Evolutionary conservation across 2,329 filamentous ascomycete species (phyloP).

Genomic region (Zalaria sp.): DNA sequence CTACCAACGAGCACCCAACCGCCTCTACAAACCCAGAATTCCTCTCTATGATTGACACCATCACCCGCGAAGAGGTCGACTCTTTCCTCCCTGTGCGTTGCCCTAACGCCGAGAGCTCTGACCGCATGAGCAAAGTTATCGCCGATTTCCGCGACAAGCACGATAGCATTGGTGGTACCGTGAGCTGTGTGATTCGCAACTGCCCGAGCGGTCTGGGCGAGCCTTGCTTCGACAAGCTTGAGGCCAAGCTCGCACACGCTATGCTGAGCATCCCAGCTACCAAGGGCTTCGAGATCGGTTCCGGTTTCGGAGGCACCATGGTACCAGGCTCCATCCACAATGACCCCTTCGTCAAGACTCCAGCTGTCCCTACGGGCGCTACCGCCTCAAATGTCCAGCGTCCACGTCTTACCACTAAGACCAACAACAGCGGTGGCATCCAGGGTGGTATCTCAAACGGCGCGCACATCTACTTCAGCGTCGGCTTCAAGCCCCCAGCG

Average conservation of each 20-base stretch:
- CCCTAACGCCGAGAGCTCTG: constrained; percentile 50
- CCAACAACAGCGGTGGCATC: constrained; percentile 89
- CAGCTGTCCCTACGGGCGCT: constrained; percentile 32
- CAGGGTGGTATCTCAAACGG: constrained; percentile 95
- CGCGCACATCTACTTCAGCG: constrained; percentile 83
- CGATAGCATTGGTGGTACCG: constrained; percentile 88
- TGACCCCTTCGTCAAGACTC: constrained; percentile 61
- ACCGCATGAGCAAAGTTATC: constrained; percentile 67
- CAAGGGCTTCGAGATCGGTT: constrained; percentile 92
- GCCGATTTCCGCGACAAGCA: constrained; percentile 61
- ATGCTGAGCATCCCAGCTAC: constrained; percentile 93
- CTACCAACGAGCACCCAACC: constrained; percentile 52
- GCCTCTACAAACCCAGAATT: constrained; percentile 66
- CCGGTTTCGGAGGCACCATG: constrained; percentile 76
- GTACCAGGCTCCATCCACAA: constrained; percentile 85
- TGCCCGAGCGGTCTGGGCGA: constrained; percentile 77
- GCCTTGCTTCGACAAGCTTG: constrained; percentile 89
- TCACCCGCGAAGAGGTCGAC: constrained; percentile 69
- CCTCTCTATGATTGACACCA: constrained; percentile 54
- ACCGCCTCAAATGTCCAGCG: constrained; percentile 13
- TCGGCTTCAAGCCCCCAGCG: constrained; percentile 88
- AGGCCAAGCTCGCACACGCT: constrained; percentile 79
- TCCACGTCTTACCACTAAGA: constrained; percentile 62
- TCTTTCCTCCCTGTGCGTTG: constrained; percentile 75
- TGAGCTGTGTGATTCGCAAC: constrained; percentile 86